A percentile compares a stretch with the other conserved stretches of the same genome.
Conservation (phyloP, 768 basidiomycete genomes). For the Candolleomyces aberdarensis region DNA sequence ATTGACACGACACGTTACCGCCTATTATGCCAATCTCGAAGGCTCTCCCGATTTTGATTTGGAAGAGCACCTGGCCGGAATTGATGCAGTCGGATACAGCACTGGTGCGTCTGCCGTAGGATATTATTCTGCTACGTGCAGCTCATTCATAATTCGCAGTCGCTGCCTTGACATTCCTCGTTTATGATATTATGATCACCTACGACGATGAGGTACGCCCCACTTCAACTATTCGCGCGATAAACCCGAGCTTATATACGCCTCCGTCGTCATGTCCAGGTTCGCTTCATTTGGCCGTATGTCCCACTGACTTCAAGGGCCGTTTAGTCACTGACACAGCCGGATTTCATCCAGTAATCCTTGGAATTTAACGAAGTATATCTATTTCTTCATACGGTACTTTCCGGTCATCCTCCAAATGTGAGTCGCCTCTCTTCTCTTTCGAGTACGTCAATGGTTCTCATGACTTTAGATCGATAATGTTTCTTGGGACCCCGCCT, state of each 20-base stretch:
- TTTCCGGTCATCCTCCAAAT: constrained; percentile 34
- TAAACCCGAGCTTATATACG: background rate
- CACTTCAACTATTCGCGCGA: background rate
- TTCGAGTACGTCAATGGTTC: background rate
- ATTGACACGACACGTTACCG: no score
- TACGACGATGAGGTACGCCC: constrained; percentile 35
- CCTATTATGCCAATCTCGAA: no score
- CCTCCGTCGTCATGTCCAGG: constrained; percentile 16
- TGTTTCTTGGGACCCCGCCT: constrained; percentile 31
- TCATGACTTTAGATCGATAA: constrained; percentile 23
- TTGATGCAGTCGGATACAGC: background rate
- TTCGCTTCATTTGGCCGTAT: constrained; percentile 40
- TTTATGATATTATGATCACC: constrained; percentile 42
- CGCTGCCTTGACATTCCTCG: constrained; percentile 34
- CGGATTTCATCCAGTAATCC: constrained; percentile 1
- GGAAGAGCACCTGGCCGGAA: background rate
- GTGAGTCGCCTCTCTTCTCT: constrained; percentile 18
- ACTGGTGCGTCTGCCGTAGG: background rate
- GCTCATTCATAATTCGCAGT: constrained; percentile 19
- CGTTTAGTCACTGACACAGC: background rate
- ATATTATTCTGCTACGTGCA: no score
- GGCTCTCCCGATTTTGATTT: background rate
- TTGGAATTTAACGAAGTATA: constrained; percentile 33
- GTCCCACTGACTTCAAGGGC: constrained; percentile 9
- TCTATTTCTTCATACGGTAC: constrained; percentile 37